A percentile compares a stretch with the other conserved stretches of the same genome.
Evolutionary conservation across 352 stramenopile genomes (phyloP).

Genomic region (Globisporangium lucens): DNA sequence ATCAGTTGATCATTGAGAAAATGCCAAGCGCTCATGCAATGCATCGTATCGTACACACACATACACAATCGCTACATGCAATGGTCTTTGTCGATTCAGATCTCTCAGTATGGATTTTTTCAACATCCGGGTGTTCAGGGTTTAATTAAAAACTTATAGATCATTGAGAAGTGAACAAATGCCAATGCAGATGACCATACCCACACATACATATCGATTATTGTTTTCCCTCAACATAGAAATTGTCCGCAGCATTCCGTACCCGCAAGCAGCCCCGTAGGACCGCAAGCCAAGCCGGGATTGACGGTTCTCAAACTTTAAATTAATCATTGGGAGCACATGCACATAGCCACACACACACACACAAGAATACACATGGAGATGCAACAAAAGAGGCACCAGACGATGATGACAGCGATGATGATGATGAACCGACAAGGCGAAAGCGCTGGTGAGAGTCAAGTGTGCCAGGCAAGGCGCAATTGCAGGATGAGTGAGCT

Average conservation of each 20-base stretch:
- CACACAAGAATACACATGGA: background rate
- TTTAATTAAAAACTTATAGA: constrained; percentile 15
- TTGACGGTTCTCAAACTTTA: constrained; percentile 88
- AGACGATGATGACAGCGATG: background rate
- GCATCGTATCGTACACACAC: background rate
- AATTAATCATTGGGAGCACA: constrained; percentile 65
- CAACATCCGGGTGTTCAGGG: constrained; percentile 15
- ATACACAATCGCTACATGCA: background rate
- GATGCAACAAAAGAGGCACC: background rate
- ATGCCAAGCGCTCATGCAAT: background rate
- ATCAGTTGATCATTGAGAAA: constrained; percentile 80
- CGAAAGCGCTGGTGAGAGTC: background rate
- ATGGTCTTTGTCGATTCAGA: background rate
- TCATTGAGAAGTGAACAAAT: constrained; percentile 10
- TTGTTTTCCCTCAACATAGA: constrained; percentile 60
- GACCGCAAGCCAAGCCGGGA: constrained; percentile 23
- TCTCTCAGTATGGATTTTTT: constrained; percentile 12
- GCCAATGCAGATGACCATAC: background rate
- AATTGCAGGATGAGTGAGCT: constrained; percentile 10
- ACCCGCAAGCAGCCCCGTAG: background rate
- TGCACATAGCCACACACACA: constrained; percentile 10
- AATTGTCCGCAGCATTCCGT: constrained; percentile 63
- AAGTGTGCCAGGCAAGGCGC: background rate
- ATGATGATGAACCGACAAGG: background rate
- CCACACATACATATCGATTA: background rate